Evolutionary conservation across 768 basidiomycete species (phyloP).

Genomic region (Phallus indusiatus): DNA sequence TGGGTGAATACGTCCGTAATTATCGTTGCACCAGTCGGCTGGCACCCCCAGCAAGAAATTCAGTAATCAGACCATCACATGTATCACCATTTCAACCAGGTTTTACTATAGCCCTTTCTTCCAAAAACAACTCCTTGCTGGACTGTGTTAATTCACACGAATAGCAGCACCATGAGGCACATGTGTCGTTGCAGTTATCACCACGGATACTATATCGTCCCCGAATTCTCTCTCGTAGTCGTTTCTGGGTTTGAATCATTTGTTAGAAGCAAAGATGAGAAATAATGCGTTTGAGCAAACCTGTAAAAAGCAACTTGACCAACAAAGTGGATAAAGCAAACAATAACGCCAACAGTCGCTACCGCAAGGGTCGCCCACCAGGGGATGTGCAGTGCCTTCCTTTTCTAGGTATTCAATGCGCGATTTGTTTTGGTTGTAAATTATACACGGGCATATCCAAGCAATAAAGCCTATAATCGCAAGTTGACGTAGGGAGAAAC

Average conservation of each 20-base stretch:
- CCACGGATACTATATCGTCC: background rate
- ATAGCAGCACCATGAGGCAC: background rate
- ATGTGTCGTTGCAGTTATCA: background rate
- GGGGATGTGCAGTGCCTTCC: constrained; percentile 29
- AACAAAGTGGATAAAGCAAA: constrained; percentile 21
- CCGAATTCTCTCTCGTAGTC: background rate
- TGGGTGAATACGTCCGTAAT: no score
- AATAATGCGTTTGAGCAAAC: constrained; percentile 16
- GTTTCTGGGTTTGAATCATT: background rate
- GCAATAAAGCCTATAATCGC: constrained; percentile 25
- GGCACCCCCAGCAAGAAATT: no score
- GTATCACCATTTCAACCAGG: no score
- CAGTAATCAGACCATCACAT: no score
- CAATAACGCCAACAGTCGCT: constrained; percentile 31
- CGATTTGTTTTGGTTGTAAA: constrained; percentile 31
- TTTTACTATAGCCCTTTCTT: background rate
- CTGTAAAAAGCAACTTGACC: constrained; percentile 33
- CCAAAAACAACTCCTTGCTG: background rate
- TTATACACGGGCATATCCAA: constrained; percentile 33
- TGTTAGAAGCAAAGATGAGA: background rate
- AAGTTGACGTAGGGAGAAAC: background rate
- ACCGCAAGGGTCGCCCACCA: constrained; percentile 24
- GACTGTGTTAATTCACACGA: background rate
- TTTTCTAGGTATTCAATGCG: constrained; percentile 30
- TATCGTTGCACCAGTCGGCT: no score